Evolutionary conservation across 805 yeast genomes (phyloP), one percentile per base, ranked within the genome.

Genomic region (Komagataella populi): DNA sequence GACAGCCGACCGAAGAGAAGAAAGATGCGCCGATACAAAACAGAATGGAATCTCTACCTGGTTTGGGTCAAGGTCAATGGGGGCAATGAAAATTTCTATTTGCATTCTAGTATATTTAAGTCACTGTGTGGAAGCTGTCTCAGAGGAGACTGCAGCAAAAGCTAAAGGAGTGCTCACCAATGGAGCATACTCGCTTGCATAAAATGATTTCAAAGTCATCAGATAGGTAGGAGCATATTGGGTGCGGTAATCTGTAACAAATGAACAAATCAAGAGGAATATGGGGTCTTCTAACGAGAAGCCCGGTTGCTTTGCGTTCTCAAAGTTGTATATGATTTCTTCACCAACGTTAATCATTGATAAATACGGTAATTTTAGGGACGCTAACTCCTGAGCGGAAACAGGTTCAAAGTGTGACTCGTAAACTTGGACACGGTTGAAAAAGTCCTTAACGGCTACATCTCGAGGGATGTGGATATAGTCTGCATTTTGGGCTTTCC

Each of bases 401-500:
- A 71, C 68, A 43, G 59, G 63, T 54, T 71, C 70, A 54, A 70
- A 70, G 1, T 66, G 70, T 47, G 60, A 56, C 49, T 65, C 68
- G 62, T 84, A 84, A 55, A 74, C 73, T 46, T 70, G 64, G 8
- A 82, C 68, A 55, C 90, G 70, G 50, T 70, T 69, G 46, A 80
- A 70, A 59, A 84, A 84, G 66, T 83, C 89, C 3, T 65, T 56
- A 16, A 82, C 73, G 3, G 88, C 80, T 6, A 60, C 60, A 39
- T 71, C 71, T 56, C 78, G 76, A 47, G 78, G 75, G 55, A 70
- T 69, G 48, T 74, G 73, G 51, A 62, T 65, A 62, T 84, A 84
- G 61, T 84, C 90, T 44, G 71, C 73, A 59, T 81, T 82, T 50
- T 67, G 69, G 0, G 88, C 74, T 62, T 84, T 84, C 50, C 79